These are phyloP conservation scores for Dimargaris cristalligena DNA, from an alignment of 192 early-diverging fungal genomes.

Conservation along the genomic window DNA sequence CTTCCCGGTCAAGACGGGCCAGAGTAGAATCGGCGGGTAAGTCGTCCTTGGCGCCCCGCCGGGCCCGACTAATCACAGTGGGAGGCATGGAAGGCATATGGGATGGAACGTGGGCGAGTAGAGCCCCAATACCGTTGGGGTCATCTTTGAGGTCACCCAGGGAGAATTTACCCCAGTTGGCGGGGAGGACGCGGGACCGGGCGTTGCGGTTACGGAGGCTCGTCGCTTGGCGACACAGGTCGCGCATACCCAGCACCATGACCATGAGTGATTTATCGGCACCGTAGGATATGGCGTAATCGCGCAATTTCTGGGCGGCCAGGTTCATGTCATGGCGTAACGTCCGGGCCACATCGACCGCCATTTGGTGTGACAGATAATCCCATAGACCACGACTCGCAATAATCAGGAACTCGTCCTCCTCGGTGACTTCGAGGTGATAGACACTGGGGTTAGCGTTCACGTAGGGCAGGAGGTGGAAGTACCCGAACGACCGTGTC, in stretches of 20 bases:
- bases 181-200: constrained; percentile 3
- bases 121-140: background rate
- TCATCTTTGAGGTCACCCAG: constrained; percentile 11
- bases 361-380: constrained; percentile 56
- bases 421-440: constrained; percentile 51
- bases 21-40: constrained; percentile 34
- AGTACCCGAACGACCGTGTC: constrained; percentile 75
- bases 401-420: constrained; percentile 67
- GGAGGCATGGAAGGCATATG: too few species aligned
- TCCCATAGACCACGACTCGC: constrained; percentile 63
- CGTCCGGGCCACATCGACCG: constrained; percentile 70
- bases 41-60: constrained; percentile 24
- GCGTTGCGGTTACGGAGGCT: background rate
- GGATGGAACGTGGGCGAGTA: too few species aligned
- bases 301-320: constrained; percentile 64
- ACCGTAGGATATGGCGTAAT: constrained; percentile 70
- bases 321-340: constrained; percentile 57
- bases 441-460: constrained; percentile 72
- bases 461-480: constrained; percentile 58
- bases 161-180: constrained; percentile 11
- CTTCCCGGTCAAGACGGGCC: constrained; percentile 51
- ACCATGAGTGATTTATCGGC: constrained; percentile 65
- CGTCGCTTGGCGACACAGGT: constrained; percentile 37
- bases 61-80: too few species aligned
- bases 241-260: constrained; percentile 74